phyloP scores from a whole-genome alignment of 257 asterid genomes.

The Ehretia macrophylla region DNA sequence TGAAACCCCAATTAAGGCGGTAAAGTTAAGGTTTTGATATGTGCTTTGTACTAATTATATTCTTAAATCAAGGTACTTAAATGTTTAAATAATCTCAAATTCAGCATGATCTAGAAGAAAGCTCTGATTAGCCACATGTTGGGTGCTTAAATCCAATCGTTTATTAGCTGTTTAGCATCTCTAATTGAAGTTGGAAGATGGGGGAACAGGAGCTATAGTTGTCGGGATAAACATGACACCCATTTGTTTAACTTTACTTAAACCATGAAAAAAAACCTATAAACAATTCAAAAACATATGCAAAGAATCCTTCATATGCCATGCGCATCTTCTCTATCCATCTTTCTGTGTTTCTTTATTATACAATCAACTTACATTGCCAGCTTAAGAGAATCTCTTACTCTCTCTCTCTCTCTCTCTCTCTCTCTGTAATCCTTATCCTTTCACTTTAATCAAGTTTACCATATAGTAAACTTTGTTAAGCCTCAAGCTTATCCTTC shows the following conservation, averaged over 20 bases:
- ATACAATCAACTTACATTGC: conserved; percentile 3
- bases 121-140: conserved; percentile 28
- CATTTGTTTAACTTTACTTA: conserved; percentile 27
- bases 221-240: conserved; percentile 53
- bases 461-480: conserved; percentile 18
- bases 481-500: conserved; percentile 28
- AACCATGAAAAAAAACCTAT: conserved; percentile 4
- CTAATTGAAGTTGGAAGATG: conserved; percentile 41
- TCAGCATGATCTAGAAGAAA: conserved; percentile 11
- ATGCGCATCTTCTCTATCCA: conserved; percentile 25
- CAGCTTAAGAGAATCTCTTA: conserved; percentile 15
- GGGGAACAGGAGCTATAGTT: conserved; percentile 40
- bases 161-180: conserved; percentile 38
- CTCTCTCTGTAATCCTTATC: not conserved
- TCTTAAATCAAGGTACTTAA: too few species aligned
- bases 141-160: conserved; percentile 10
- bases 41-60: too few species aligned
- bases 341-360: conserved; percentile 9
- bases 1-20: not conserved
- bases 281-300: conserved; percentile 29
- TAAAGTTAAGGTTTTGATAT: conserved; percentile 1
- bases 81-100: not conserved
- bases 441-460: conserved; percentile 13
- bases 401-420: not conserved
- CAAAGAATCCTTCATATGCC: conserved; percentile 31